These are phyloP conservation scores for Candolleomyces eurysporus DNA, from an alignment of 768 basidiomycete genomes.

Conservation along the genomic window DNA sequence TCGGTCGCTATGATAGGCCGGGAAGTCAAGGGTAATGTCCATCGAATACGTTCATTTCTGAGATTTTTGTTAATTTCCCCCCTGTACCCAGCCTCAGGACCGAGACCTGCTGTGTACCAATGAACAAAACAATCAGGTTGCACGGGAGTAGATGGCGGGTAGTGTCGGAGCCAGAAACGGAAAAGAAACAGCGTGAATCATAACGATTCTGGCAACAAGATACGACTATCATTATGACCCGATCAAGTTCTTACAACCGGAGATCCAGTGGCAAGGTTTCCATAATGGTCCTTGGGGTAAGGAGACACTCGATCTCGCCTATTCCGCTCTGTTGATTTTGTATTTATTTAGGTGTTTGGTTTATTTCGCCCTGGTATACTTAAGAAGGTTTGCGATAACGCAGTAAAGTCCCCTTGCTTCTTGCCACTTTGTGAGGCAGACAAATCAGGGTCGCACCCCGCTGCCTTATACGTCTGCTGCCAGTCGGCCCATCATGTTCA, in stretches of 20 bases:
- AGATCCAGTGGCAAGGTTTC: slow-evolving; percentile 1
- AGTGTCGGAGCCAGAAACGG: neutral
- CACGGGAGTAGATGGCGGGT: neutral
- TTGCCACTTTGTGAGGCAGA: neutral
- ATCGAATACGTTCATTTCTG: too few species aligned
- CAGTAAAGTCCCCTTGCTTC: neutral
- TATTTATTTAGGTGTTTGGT: slow-evolving; percentile 1
- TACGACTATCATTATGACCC: neutral
- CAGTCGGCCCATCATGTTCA: neutral
- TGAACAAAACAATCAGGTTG: neutral
- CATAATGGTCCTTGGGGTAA: neutral
- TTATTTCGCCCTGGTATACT: neutral
- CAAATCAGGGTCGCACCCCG: neutral
- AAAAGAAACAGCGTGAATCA: neutral
- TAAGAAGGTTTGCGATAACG: neutral
- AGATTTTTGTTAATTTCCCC: too few species aligned
- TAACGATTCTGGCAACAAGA: neutral
- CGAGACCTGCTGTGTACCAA: neutral
- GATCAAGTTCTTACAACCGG: neutral
- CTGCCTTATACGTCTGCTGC: neutral
- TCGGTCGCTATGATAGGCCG: too few species aligned
- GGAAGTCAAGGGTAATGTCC: too few species aligned
- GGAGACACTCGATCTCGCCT: neutral
- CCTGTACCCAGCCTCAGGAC: too few species aligned
- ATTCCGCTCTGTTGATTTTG: neutral